phyloP scores from a whole-genome alignment of 2,329 filamentous ascomycete genomes.

The Calonectria leucothoes region DNA sequence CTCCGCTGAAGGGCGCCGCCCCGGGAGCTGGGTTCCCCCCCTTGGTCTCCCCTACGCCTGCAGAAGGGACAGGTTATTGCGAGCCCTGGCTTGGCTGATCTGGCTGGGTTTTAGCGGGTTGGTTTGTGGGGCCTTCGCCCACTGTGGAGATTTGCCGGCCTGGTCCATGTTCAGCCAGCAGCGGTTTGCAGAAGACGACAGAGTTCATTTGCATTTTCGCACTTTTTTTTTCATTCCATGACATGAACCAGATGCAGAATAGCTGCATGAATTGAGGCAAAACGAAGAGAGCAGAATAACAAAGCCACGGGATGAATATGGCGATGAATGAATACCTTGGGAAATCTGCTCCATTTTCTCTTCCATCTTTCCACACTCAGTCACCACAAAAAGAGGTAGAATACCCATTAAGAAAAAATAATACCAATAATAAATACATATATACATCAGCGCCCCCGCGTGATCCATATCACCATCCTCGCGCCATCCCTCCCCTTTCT shows the following conservation, averaged over 20 bases:
- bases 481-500: neutral
- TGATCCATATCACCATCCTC: neutral
- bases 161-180: constrained; percentile 14
- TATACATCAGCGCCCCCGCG: neutral
- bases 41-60: constrained; percentile 1
- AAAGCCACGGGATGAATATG: neutral
- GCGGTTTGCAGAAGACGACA: constrained; percentile 10
- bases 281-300: neutral
- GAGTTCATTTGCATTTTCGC: constrained; percentile 11
- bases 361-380: neutral
- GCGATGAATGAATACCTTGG: neutral
- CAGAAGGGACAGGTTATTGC: constrained; percentile 3
- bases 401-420: neutral
- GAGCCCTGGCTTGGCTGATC: constrained; percentile 14
- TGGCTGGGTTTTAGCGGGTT: constrained; percentile 9
- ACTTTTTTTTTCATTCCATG: constrained; percentile 8
- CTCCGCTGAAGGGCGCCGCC: constrained; percentile 4
- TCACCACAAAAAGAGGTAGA: neutral
- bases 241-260: neutral
- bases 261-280: neutral
- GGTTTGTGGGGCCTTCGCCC: constrained; percentile 2
- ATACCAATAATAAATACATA: neutral
- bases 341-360: neutral
- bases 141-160: constrained; percentile 18
- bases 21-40: constrained; percentile 9